phyloP scores from a whole-genome alignment of 148 eudicot species.

The Beta vulgaris region DNA sequence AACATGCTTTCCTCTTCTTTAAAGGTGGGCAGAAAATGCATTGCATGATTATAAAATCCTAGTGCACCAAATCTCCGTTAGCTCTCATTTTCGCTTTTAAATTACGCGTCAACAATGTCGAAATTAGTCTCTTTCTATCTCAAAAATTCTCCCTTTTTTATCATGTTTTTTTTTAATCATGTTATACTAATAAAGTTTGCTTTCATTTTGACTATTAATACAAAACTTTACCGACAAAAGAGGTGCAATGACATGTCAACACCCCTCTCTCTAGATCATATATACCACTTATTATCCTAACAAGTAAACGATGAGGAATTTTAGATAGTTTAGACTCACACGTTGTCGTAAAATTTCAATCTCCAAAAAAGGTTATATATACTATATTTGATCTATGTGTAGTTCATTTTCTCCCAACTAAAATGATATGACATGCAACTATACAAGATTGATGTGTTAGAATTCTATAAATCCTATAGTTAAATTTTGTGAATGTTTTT shows the following conservation, averaged over 20 bases:
- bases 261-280: not conserved
- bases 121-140: not conserved
- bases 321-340: not conserved
- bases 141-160: not conserved
- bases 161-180: too few species aligned
- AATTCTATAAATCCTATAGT: too few species aligned
- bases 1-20: not conserved
- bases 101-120: conserved; percentile 17
- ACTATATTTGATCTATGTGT: not conserved
- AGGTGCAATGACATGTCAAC: conserved; percentile 9
- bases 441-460: too few species aligned
- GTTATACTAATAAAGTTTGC: not conserved
- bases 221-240: not conserved
- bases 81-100: conserved; percentile 21
- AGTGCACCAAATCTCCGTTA: conserved; percentile 11
- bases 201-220: conserved; percentile 12
- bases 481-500: too few species aligned
- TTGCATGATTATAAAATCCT: not conserved
- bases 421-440: not conserved
- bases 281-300: not conserved
- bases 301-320: not conserved
- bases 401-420: not conserved
- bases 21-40: not conserved
- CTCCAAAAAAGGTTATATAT: not conserved
- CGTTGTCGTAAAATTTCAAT: not conserved